Evolutionary conservation across 1,284 basidiomycete genomes (phyloP).

Genomic region (Microbotryomycetes sp.): DNA sequence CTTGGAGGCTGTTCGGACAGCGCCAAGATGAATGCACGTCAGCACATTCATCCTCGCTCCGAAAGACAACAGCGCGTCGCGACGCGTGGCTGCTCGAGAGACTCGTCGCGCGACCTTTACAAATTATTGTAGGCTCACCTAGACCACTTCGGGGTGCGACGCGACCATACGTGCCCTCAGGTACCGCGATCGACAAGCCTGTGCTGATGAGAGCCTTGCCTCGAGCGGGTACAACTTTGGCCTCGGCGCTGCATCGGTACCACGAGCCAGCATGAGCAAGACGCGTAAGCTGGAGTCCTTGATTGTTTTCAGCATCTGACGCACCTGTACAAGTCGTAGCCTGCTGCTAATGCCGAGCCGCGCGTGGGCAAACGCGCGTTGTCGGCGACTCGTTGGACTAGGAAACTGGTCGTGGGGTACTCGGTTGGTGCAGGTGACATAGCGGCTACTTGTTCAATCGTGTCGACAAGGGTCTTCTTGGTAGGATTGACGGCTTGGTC

Average conservation of each 20-base stretch:
- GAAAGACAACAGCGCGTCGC: background rate
- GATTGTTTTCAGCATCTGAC: conserved; percentile 29
- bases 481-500: background rate
- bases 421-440: background rate
- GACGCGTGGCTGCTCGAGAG: background rate
- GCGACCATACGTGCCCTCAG: conserved; percentile 86
- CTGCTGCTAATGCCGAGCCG: conserved; percentile 78
- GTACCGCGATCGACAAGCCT: conserved; percentile 86
- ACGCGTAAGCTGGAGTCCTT: background rate
- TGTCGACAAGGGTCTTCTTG: background rate
- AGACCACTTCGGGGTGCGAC: conserved; percentile 91
- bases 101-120: conserved; percentile 4
- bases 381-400: conserved; percentile 76
- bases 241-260: conserved; percentile 55
- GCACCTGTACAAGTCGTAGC: conserved; percentile 88
- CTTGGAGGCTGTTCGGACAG: conserved; percentile 65
- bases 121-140: conserved; percentile 54
- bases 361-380: conserved; percentile 80
- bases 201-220: conserved; percentile 86
- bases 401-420: conserved; percentile 46
- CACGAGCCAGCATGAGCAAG: conserved; percentile 5
- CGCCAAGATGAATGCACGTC: background rate
- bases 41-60: background rate
- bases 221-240: conserved; percentile 67
- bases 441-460: no score